Evolutionary conservation across 2,329 filamentous ascomycete species (phyloP).

Genomic region (Ophiostoma ulmi): DNA sequence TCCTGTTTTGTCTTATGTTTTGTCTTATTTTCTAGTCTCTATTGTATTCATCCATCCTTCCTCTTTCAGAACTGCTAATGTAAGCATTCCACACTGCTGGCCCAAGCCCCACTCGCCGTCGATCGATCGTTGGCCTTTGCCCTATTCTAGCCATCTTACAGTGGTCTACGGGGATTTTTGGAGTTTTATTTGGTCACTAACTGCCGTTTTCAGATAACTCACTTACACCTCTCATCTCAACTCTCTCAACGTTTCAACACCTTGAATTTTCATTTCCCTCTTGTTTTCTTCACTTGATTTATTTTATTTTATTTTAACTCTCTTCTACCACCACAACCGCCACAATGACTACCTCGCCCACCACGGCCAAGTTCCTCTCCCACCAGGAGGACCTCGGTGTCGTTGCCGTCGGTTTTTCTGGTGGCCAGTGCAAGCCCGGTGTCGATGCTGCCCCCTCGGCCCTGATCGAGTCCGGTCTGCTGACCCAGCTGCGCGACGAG

Average conservation of each 20-base stretch:
- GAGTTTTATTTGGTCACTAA: too few species aligned
- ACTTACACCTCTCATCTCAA: background rate
- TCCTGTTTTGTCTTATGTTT: background rate
- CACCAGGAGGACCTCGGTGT: slow-evolving; percentile 77
- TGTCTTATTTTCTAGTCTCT: background rate
- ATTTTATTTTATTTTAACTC: background rate
- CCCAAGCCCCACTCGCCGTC: slow-evolving; percentile 14
- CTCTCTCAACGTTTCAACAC: background rate
- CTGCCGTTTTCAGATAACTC: slow-evolving; percentile 7
- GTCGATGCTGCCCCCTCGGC: slow-evolving; percentile 87
- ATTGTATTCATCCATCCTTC: slow-evolving; percentile 9
- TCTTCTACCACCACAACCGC: background rate
- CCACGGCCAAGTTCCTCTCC: slow-evolving; percentile 70
- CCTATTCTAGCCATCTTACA: slow-evolving; percentile 9
- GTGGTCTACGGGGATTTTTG: background rate
- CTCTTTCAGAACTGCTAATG: background rate
- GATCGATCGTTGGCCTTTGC: slow-evolving; percentile 12
- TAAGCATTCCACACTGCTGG: slow-evolving; percentile 8
- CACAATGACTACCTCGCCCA: slow-evolving; percentile 51
- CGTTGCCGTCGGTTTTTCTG: slow-evolving; percentile 92
- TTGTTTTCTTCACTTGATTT: background rate
- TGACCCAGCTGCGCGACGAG: slow-evolving; percentile 75
- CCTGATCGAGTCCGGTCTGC: slow-evolving; percentile 80
- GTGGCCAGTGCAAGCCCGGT: slow-evolving; percentile 88
- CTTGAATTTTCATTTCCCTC: background rate